Evolutionary conservation across 2,329 filamentous ascomycete genomes (phyloP).

Genomic region (Zymoseptoria brevis): DNA sequence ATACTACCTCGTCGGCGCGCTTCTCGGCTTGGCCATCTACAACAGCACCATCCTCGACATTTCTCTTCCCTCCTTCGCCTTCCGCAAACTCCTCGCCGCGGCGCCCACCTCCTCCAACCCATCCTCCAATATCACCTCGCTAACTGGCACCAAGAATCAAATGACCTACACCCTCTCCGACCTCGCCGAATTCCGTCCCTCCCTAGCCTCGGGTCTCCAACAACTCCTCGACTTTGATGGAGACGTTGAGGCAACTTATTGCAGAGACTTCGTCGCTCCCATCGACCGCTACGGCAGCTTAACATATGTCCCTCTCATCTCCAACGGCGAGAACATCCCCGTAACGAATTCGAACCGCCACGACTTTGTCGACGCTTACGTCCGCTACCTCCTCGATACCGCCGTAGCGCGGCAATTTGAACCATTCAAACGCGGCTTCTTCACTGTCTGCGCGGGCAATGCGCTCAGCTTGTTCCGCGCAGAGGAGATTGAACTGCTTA

Average conservation of each 20-base stretch:
- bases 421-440: constrained; percentile 90
- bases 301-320: constrained; percentile 61
- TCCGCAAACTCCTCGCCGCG: constrained; percentile 74
- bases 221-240: constrained; percentile 76
- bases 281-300: constrained; percentile 67
- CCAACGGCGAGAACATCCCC: constrained; percentile 61
- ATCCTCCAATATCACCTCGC: constrained; percentile 39
- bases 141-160: constrained; percentile 28
- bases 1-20: constrained; percentile 80
- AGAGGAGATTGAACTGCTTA: constrained; percentile 82
- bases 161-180: constrained; percentile 75
- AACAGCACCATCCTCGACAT: constrained; percentile 90
- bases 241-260: constrained; percentile 72
- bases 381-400: constrained; percentile 70
- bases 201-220: constrained; percentile 64
- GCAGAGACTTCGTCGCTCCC: constrained; percentile 71
- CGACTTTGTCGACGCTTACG: constrained; percentile 81
- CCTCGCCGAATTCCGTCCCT: constrained; percentile 71
- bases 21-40: constrained; percentile 85
- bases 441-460: constrained; percentile 82
- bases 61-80: constrained; percentile 79
- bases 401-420: constrained; percentile 77
- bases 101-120: constrained; percentile 56
- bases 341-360: constrained; percentile 79
- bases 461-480: constrained; percentile 79